These are phyloP conservation scores for Suillus tomentosus DNA, from an alignment of 768 basidiomycete species.

Conservation along the genomic window DNA sequence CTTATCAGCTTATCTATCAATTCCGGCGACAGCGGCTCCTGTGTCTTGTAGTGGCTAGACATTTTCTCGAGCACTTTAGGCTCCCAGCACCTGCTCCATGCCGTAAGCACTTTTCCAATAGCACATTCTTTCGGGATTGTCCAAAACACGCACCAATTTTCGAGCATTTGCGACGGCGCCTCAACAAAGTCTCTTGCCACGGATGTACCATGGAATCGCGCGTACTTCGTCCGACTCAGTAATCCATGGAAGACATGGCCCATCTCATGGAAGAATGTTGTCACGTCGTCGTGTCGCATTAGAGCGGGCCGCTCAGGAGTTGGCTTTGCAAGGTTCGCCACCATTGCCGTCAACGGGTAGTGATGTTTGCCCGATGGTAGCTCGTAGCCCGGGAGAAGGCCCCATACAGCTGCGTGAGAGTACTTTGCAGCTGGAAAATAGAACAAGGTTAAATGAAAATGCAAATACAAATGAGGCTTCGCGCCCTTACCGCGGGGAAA, in stretches of 20 bases:
- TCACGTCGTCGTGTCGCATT: constrained; percentile 86
- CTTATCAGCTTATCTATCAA: constrained; percentile 80
- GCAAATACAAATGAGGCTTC: not conserved
- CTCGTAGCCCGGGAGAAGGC: constrained; percentile 67
- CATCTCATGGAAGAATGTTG: constrained; percentile 93
- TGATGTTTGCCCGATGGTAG: constrained; percentile 55
- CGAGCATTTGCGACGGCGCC: constrained; percentile 90
- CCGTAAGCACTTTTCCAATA: not conserved
- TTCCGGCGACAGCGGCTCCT: constrained; percentile 68
- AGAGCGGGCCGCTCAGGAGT: constrained; percentile 79
- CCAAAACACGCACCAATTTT: constrained; percentile 65
- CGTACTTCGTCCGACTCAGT: constrained; percentile 67
- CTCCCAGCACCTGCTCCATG: constrained; percentile 69
- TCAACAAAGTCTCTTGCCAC: constrained; percentile 86
- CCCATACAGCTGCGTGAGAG: constrained; percentile 87
- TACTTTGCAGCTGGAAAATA: constrained; percentile 64
- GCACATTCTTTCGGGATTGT: not conserved
- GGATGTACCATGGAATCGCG: constrained; percentile 81
- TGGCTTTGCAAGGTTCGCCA: constrained; percentile 87
- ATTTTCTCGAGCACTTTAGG: constrained; percentile 72
- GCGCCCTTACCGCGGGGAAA: constrained; percentile 70
- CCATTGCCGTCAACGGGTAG: constrained; percentile 84
- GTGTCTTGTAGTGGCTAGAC: constrained; percentile 74
- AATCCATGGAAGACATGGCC: constrained; percentile 74
- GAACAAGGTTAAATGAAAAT: constrained; percentile 9